Percentiles rank a stretch among this genome's conserved stretches.
Conservation (phyloP, 305 asterid species). For the Coffea humblotiana region DNA sequence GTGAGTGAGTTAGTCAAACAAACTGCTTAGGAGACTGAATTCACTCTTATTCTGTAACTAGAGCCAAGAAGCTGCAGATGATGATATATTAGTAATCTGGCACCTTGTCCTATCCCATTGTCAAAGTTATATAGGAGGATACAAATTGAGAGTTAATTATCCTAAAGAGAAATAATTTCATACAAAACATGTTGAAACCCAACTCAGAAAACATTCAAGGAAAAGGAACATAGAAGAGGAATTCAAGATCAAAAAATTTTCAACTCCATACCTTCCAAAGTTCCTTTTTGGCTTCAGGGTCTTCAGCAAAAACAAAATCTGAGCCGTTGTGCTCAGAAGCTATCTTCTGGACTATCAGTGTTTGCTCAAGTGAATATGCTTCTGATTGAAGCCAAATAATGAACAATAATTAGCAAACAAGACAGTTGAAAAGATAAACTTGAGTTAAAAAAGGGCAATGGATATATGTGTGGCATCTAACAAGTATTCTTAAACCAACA, state of each 20-base stretch:
- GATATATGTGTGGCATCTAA: background rate
- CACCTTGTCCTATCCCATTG: background rate
- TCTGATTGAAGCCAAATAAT: slow-evolving; percentile 40
- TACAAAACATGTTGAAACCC: background rate
- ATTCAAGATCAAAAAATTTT: slow-evolving; percentile 10
- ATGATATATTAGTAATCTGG: background rate
- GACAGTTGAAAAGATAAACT: background rate
- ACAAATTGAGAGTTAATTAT: background rate
- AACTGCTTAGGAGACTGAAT: background rate
- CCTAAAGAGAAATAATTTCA: background rate
- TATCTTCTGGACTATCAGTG: slow-evolving; percentile 82
- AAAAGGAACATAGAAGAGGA: background rate
- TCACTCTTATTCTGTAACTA: background rate
- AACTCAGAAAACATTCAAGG: slow-evolving; percentile 3
- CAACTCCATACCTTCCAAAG: slow-evolving; percentile 72
- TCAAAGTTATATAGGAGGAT: background rate
- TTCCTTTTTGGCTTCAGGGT: slow-evolving; percentile 85
- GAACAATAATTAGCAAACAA: background rate
- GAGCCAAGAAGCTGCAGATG: background rate
- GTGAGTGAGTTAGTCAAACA: background rate
- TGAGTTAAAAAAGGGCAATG: background rate
- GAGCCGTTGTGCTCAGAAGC: slow-evolving; percentile 86
- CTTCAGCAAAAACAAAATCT: slow-evolving; percentile 85
- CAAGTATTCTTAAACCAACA: background rate
- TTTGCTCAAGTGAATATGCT: slow-evolving; percentile 85